Percentiles rank a stretch among this genome's conserved stretches.
These are phyloP conservation scores for Noccaea caerulescens DNA, from an alignment of 345 rosid genomes.

Conservation along the genomic window DNA sequence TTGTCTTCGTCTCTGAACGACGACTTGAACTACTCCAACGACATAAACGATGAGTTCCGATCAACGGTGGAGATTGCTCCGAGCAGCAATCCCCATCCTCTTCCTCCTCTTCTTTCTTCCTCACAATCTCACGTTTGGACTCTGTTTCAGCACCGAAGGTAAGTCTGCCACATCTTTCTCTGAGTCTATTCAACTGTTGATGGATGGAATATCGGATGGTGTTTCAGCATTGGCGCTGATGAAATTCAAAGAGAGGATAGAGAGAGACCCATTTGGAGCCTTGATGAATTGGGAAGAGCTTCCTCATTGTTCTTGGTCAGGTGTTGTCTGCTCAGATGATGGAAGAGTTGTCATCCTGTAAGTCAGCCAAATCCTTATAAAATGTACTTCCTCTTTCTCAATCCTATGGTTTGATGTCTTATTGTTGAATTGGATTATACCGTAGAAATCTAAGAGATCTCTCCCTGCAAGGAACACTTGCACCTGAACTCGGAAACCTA, in stretches of 20 bases:
- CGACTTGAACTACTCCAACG: conserved; percentile 46
- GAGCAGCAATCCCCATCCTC: conserved; percentile 61
- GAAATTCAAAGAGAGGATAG: conserved; percentile 66
- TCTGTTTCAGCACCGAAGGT: conserved; percentile 41
- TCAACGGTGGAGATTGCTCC: conserved; percentile 72
- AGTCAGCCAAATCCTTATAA: conserved; percentile 37
- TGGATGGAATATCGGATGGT: conserved; percentile 9
- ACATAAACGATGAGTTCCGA: conserved; percentile 48
- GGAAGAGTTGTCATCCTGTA: conserved; percentile 72
- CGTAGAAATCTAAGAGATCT: conserved; percentile 55
- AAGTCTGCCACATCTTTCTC: conserved; percentile 15
- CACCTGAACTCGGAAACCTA: conserved; percentile 72
- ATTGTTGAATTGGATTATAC: background rate
- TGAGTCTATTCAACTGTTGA: background rate
- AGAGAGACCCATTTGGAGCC: conserved; percentile 72
- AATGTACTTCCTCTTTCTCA: background rate
- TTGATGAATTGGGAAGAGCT: conserved; percentile 62
- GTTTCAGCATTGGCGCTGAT: conserved; percentile 62
- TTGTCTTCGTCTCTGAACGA: conserved; percentile 40
- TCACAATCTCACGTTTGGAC: conserved; percentile 37
- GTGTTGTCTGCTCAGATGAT: conserved; percentile 65
- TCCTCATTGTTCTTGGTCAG: conserved; percentile 82
- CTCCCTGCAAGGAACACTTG: conserved; percentile 69
- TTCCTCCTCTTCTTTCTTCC: conserved; percentile 40
- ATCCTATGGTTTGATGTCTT: background rate